Base-by-base conservation (phyloP, 495 filamentous ascomycete genomes). In the Podospora australis region DNA sequence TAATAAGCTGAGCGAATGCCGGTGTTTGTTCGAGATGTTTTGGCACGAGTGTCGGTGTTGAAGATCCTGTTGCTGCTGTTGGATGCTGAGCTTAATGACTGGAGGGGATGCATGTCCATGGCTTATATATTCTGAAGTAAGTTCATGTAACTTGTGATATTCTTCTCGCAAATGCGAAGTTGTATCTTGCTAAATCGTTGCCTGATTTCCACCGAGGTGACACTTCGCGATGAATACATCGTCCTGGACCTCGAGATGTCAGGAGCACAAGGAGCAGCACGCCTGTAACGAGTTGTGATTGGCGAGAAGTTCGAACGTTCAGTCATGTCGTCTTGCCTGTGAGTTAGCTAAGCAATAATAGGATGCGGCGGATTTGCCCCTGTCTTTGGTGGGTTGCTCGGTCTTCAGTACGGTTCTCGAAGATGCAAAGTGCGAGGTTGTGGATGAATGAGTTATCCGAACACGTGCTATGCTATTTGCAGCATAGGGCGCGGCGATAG, bases 401-500 rank as follows among this genome's bases (percentile, higher is more conserved):
- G 7, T 17, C 3, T n/a, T 36, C 32, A 17, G 32, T 36, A 36
- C 10, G 19, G 16, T n/a, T 36, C 32, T 6, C 14, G 19, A 36
- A 17, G 32, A 17, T 36, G 1, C 14, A 36, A 36, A 36, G 32
- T 36, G n/a, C 32, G 32, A 36, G 32, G n/a, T 36, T 3, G 3
- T 34, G 32, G 14, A n/a, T n/a, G n/a, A n/a, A n/a, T n/a, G n/a
- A n/a, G n/a, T n/a, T n/a, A n/a, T 13, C 32, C n/a, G n/a, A 6
- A 36, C 32, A 36, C 32, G 32, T 36, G 32, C 32, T 36, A 36
- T 36, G 32, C 32, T 36, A 36, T 36, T 36, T 36, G 32, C 32
- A 16, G 32, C 32, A 3, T 16, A 29, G 19, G 32, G 32, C 32
- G 19, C 32, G 32, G 32, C 14, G 32, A 36, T 36, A 36, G 32